Percentiles rank a stretch among this genome's conserved stretches.
These are phyloP conservation scores for Zelonia costaricensis DNA, from an alignment of 208 protist species.

Conservation along the genomic window DNA sequence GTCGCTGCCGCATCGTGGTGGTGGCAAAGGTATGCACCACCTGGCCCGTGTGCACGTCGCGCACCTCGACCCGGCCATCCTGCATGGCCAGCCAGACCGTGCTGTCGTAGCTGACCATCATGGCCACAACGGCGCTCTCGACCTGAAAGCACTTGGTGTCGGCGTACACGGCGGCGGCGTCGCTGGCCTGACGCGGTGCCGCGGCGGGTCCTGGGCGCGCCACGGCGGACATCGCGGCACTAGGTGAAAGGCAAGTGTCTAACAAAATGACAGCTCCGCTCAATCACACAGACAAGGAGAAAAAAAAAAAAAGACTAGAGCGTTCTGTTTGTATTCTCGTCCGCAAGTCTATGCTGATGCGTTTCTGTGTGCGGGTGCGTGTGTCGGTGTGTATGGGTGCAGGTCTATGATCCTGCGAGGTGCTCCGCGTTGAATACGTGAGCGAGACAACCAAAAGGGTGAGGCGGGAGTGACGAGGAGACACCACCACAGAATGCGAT, in stretches of 20 bases:
- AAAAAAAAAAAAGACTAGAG: too few species aligned
- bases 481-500: too few species aligned
- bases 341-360: not conserved
- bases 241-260: too few species aligned
- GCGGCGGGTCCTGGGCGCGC: not conserved
- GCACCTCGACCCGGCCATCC: conserved; percentile 74
- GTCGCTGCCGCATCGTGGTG: conserved; percentile 18
- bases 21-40: conserved; percentile 58
- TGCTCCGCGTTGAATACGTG: too few species aligned
- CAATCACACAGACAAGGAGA: not conserved
- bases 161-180: conserved; percentile 14
- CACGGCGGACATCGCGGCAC: not conserved
- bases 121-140: conserved; percentile 41
- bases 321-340: not conserved
- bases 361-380: not conserved
- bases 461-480: too few species aligned
- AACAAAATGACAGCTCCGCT: too few species aligned
- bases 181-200: not conserved
- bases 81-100: conserved; percentile 73
- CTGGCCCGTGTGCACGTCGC: conserved; percentile 53
- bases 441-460: too few species aligned
- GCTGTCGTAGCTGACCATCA: conserved; percentile 46
- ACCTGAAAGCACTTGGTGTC: conserved; percentile 47
- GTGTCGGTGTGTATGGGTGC: not conserved
- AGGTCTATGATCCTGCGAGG: too few species aligned